Percentiles rank a stretch among this genome's conserved stretches.
phyloP scores from a whole-genome alignment of 768 basidiomycete genomes.

The Macrolepiota fuliginosa region DNA sequence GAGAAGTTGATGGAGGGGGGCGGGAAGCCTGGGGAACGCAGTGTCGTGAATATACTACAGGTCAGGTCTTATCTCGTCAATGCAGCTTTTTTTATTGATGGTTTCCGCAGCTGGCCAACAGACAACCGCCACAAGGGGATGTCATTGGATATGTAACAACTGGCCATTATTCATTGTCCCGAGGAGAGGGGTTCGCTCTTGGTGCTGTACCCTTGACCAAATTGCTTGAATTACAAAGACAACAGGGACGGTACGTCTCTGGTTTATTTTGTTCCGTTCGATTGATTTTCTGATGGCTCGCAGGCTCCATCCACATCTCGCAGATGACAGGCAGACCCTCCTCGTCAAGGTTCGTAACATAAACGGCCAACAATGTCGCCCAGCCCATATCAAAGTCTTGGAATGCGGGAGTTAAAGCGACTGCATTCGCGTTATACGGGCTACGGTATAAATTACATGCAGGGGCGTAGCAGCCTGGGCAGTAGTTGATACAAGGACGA shows the following conservation, averaged over 20 bases:
- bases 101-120: constrained; percentile 40
- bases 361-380: constrained; percentile 51
- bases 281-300: neutral
- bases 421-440: constrained; percentile 3
- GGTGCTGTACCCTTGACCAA: constrained; percentile 64
- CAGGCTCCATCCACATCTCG: constrained; percentile 27
- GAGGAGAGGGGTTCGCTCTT: constrained; percentile 76
- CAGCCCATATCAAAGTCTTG: constrained; percentile 35
- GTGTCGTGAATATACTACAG: constrained; percentile 14
- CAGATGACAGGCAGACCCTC: constrained; percentile 26
- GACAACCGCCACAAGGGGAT: constrained; percentile 34
- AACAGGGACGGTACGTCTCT: constrained; percentile 34
- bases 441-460: constrained; percentile 9
- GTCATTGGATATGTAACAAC: constrained; percentile 85
- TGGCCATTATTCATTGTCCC: constrained; percentile 77
- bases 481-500: constrained; percentile 8
- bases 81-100: constrained; percentile 1
- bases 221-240: constrained; percentile 51
- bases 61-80: constrained; percentile 12
- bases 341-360: constrained; percentile 67
- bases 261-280: neutral
- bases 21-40: neutral
- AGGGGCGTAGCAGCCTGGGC: neutral
- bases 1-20: constrained; percentile 22
- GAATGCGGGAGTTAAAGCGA: constrained; percentile 13